phyloP scores from a whole-genome alignment of 202 grass and related monocot genomes.

The Saccharum hybrid region DNA sequence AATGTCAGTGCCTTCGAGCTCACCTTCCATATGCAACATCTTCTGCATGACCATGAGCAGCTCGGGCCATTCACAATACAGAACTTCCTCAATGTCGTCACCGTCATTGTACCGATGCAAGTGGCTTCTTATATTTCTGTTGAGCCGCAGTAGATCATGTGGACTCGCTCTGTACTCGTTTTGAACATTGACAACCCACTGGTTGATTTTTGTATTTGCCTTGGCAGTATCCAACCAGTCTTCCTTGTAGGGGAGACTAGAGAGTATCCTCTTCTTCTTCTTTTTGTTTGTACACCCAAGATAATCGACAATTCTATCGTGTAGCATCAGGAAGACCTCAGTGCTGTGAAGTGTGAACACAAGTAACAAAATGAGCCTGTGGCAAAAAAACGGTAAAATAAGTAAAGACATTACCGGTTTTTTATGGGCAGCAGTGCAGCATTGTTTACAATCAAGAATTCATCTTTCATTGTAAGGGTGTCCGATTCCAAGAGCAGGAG shows the following conservation, averaged over 20 bases:
- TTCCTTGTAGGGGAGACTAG: slow-evolving; percentile 30
- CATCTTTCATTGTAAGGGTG: neutral
- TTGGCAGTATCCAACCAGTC: slow-evolving; percentile 30
- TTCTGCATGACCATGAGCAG: slow-evolving; percentile 13
- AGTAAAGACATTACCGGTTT: slow-evolving; percentile 36
- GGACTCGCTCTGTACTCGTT: neutral
- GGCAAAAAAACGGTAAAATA: too few relatives aligned
- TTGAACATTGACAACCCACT: neutral
- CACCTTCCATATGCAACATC: neutral
- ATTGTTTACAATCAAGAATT: slow-evolving; percentile 40
- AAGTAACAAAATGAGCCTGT: neutral
- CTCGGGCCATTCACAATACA: slow-evolving; percentile 27
- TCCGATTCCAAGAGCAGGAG: neutral
- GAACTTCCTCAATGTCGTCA: neutral
- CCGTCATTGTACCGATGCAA: neutral
- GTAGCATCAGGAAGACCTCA: slow-evolving; percentile 40
- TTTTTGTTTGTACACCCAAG: too few relatives aligned
- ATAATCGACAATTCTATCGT: slow-evolving; percentile 8
- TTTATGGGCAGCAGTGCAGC: slow-evolving; percentile 30
- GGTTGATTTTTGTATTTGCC: slow-evolving; percentile 7
- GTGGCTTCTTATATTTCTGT: slow-evolving; percentile 39
- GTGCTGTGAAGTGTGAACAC: slow-evolving; percentile 33
- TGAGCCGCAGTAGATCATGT: slow-evolving; percentile 8
- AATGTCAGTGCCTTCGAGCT: neutral
- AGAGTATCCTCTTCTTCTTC: slow-evolving; percentile 13